These are phyloP conservation scores for Auxenochlorella protothecoides DNA, from an alignment of 139 green algal species.

Conservation along the genomic window DNA sequence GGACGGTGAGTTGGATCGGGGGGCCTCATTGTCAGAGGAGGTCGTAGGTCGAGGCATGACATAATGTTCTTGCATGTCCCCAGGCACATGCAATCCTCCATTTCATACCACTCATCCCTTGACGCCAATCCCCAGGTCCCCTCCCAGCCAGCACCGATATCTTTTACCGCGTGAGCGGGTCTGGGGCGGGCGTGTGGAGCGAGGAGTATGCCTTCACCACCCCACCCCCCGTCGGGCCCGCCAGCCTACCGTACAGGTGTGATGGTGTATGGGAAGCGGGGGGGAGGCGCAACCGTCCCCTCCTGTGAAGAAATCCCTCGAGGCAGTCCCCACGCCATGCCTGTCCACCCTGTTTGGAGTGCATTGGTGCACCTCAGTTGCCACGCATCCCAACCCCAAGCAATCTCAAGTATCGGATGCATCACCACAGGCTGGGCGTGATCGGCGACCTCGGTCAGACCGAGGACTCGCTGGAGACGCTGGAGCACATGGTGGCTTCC, in stretches of 20 bases:
- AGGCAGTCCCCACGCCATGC: too few species aligned
- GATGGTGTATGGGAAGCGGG: too few species aligned
- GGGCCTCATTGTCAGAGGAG: too few species aligned
- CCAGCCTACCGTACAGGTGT: slow-evolving; percentile 27
- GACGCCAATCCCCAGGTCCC: slow-evolving; percentile 2
- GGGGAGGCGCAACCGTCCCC: too few species aligned
- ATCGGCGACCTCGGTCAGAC: slow-evolving; percentile 72
- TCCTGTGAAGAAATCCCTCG: too few species aligned
- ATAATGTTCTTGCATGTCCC: too few species aligned
- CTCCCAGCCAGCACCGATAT: slow-evolving; percentile 25
- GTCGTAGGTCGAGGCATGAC: too few species aligned
- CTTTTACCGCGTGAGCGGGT: slow-evolving; percentile 36
- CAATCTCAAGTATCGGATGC: not conserved
- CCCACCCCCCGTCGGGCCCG: slow-evolving; percentile 8
- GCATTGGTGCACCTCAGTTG: too few species aligned
- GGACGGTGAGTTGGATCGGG: not conserved
- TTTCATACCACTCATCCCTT: too few species aligned
- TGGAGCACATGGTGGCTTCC: slow-evolving; percentile 42
- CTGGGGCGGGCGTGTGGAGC: slow-evolving; percentile 3
- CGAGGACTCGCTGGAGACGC: slow-evolving; percentile 47
- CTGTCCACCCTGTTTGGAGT: too few species aligned
- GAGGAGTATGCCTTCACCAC: slow-evolving; percentile 34
- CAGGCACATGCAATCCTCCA: too few species aligned
- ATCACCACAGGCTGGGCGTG: slow-evolving; percentile 23
- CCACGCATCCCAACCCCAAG: too few species aligned